These are phyloP conservation scores for Neurospora africana DNA, from an alignment of 495 filamentous ascomycete species.

Conservation along the genomic window DNA sequence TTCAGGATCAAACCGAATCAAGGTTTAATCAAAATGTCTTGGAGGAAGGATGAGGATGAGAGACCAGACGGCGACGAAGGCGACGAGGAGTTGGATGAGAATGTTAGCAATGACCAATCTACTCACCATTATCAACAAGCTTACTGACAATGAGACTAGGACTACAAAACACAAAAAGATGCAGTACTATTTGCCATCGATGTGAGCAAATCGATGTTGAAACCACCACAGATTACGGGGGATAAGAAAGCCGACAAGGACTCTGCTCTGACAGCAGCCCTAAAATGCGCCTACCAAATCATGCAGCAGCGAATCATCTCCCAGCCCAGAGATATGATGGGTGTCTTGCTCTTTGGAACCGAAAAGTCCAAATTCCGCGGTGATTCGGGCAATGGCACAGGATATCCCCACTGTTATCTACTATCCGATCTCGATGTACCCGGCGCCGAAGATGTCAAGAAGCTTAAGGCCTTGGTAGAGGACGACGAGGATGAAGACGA, in stretches of 20 bases:
- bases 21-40: constrained; percentile 23
- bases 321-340: constrained; percentile 95
- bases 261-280: constrained; percentile 64
- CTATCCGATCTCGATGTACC: constrained; percentile 84
- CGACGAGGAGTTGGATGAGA: constrained; percentile 65
- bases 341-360: constrained; percentile 88
- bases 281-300: constrained; percentile 88
- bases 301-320: constrained; percentile 98
- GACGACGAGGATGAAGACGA: constrained; percentile 57
- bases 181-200: constrained; percentile 94
- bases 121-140: neutral
- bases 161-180: constrained; percentile 89
- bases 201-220: constrained; percentile 83
- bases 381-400: constrained; percentile 49
- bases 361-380: constrained; percentile 75
- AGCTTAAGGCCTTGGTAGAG: constrained; percentile 61
- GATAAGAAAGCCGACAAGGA: constrained; percentile 64
- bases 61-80: constrained; percentile 54
- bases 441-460: constrained; percentile 75
- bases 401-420: constrained; percentile 88
- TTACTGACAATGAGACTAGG: constrained; percentile 34
- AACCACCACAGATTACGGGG: constrained; percentile 48
- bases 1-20: neutral
- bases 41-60: constrained; percentile 29
- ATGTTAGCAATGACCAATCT: constrained; percentile 33